A percentile compares a stretch with the other conserved stretches of the same genome.
phyloP scores from a whole-genome alignment of 2,329 filamentous ascomycete species.

The Diplocarpon rosae region DNA sequence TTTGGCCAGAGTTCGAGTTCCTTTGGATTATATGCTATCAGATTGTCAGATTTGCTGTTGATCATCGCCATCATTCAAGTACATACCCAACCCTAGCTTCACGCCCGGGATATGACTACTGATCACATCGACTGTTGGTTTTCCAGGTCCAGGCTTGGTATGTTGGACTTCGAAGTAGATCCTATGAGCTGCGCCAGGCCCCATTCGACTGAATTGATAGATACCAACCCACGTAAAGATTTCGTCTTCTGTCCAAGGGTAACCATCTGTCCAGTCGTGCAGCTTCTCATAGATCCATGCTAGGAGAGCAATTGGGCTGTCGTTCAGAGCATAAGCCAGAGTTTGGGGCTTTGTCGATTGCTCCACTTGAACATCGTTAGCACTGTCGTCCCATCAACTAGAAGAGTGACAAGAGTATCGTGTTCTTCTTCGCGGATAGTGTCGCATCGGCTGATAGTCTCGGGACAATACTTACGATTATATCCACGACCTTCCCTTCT shows the following conservation, averaged over 20 bases:
- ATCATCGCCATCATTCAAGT: too few relatives aligned
- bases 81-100: slow-evolving; percentile 36
- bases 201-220: slow-evolving; percentile 60
- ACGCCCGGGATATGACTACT: slow-evolving; percentile 14
- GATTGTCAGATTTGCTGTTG: not conserved
- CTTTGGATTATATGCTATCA: slow-evolving; percentile 40
- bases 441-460: too few relatives aligned
- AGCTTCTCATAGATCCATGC: slow-evolving; percentile 78
- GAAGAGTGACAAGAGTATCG: too few relatives aligned
- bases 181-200: slow-evolving; percentile 52
- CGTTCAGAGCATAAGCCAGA: slow-evolving; percentile 55
- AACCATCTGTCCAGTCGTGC: slow-evolving; percentile 62
- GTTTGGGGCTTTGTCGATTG: slow-evolving; percentile 65
- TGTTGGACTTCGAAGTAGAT: slow-evolving; percentile 64
- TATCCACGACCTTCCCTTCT: slow-evolving; percentile 44
- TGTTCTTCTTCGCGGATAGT: too few relatives aligned
- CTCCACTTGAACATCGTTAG: slow-evolving; percentile 23
- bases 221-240: slow-evolving; percentile 64
- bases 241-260: slow-evolving; percentile 67
- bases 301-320: slow-evolving; percentile 59
- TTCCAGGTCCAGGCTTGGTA: slow-evolving; percentile 18
- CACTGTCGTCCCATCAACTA: too few relatives aligned
- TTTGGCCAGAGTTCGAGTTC: slow-evolving; percentile 44
- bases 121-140: slow-evolving; percentile 18
- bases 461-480: slow-evolving; percentile 22